Percentiles rank a stretch among this genome's conserved stretches.
Evolutionary conservation across 805 yeast genomes (phyloP).

Genomic region (Metschnikowia corniflorae): DNA sequence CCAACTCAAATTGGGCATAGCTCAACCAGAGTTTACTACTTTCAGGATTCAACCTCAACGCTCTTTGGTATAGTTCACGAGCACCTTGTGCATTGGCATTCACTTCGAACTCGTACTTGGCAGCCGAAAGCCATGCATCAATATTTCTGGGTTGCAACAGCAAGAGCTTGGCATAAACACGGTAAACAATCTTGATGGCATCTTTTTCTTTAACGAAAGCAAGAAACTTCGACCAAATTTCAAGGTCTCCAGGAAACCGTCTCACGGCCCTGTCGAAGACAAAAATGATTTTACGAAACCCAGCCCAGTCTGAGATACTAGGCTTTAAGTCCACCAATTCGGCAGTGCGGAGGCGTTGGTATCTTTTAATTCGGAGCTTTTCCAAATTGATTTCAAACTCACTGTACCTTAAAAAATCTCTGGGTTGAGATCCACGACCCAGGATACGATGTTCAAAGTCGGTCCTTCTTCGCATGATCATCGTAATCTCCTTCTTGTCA

Average conservation of each 20-base stretch:
- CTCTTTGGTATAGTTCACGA: constrained; percentile 79
- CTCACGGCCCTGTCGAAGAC: constrained; percentile 80
- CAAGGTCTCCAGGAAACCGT: constrained; percentile 72
- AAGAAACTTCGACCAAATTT: constrained; percentile 76
- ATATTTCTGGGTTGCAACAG: constrained; percentile 89
- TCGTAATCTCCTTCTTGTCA: constrained; percentile 73
- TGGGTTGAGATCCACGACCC: constrained; percentile 75
- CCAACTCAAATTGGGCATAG: constrained; percentile 83
- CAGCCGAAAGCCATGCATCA: constrained; percentile 91
- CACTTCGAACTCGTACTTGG: constrained; percentile 86
- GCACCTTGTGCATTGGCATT: constrained; percentile 89
- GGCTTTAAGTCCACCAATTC: constrained; percentile 57
- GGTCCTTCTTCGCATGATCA: constrained; percentile 88
- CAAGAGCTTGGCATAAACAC: constrained; percentile 71
- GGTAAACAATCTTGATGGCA: constrained; percentile 68
- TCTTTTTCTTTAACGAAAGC: constrained; percentile 63
- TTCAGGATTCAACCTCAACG: constrained; percentile 77
- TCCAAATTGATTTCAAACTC: constrained; percentile 81
- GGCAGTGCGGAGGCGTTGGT: constrained; percentile 53
- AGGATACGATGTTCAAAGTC: constrained; percentile 90
- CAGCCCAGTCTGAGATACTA: constrained; percentile 82
- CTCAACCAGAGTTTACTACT: constrained; percentile 72
- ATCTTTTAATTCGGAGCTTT: constrained; percentile 68
- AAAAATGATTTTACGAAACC: constrained; percentile 73
- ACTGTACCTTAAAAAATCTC: constrained; percentile 75